Conservation (phyloP, 2,329 filamentous ascomycete genomes). For the Furcasterigmium furcatum region DNA sequence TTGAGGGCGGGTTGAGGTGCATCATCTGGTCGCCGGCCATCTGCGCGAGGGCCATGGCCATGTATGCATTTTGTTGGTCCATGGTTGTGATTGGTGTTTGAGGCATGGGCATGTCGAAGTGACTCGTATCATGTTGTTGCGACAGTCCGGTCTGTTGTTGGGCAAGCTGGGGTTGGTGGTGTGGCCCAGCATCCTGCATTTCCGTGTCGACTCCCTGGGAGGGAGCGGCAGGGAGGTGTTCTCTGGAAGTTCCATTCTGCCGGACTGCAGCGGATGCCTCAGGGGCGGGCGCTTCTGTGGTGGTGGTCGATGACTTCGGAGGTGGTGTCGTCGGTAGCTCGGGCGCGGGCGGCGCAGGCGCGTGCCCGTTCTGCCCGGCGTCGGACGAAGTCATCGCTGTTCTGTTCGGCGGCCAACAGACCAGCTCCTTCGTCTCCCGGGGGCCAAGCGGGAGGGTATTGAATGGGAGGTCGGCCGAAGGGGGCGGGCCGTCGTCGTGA, state of each 20-base stretch:
- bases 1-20: constrained; percentile 30
- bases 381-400: constrained; percentile 61
- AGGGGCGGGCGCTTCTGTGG: constrained; percentile 5
- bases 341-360: constrained; percentile 17
- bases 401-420: constrained; percentile 33
- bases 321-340: constrained; percentile 14
- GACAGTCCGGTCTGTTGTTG: constrained; percentile 7
- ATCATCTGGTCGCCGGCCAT: constrained; percentile 28
- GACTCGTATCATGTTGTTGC: constrained; percentile 11
- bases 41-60: constrained; percentile 42
- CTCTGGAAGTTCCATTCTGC: neutral
- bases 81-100: constrained; percentile 25
- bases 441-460: constrained; percentile 7
- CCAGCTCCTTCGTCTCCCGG: constrained; percentile 49
- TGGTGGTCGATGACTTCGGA: constrained; percentile 7
- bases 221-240: constrained; percentile 9
- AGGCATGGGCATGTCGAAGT: constrained; percentile 28
- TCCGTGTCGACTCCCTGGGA: constrained; percentile 13
- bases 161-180: constrained; percentile 13
- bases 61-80: constrained; percentile 32
- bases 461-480: neutral
- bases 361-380: constrained; percentile 31
- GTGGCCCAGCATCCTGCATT: constrained; percentile 3
- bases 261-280: neutral
- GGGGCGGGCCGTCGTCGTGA: neutral